Evolutionary conservation across 306 rosid genomes (phyloP).

Genomic region (Cucurbita maxima): DNA sequence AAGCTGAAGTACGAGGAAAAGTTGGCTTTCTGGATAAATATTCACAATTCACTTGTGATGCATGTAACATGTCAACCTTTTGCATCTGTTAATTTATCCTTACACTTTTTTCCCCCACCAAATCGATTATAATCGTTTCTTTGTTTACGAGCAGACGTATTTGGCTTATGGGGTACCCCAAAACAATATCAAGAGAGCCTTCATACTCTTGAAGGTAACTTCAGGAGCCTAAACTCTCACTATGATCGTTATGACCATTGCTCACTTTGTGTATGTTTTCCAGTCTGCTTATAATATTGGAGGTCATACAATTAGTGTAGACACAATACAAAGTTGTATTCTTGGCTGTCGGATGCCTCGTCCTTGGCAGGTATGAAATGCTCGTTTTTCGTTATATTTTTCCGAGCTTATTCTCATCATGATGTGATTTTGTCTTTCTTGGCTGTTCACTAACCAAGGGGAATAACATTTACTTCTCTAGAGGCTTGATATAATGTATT

Average conservation of each 20-base stretch:
- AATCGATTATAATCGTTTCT: neutral
- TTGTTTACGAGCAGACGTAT: slow-evolving; percentile 47
- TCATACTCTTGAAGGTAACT: slow-evolving; percentile 74
- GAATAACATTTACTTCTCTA: neutral
- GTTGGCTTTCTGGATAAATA: slow-evolving; percentile 89
- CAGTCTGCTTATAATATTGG: slow-evolving; percentile 96
- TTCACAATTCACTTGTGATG: slow-evolving; percentile 92
- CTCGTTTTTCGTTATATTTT: neutral
- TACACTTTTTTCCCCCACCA: neutral
- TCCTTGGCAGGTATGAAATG: slow-evolving; percentile 59
- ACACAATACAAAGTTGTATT: slow-evolving; percentile 62
- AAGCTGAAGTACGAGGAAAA: slow-evolving; percentile 66
- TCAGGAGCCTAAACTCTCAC: neutral
- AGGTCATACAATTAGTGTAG: slow-evolving; percentile 72
- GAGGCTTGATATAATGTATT: neutral
- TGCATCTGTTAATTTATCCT: neutral
- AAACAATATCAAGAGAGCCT: slow-evolving; percentile 63
- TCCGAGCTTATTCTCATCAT: neutral
- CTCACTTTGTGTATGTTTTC: neutral
- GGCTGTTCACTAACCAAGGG: neutral
- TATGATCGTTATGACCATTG: slow-evolving; percentile 2
- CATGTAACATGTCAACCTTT: slow-evolving; percentile 39
- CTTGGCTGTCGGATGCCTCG: slow-evolving; percentile 76
- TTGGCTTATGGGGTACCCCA: slow-evolving; percentile 91
- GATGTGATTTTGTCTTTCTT: neutral